These are phyloP conservation scores for Rhodocollybia butyracea DNA, from an alignment of 768 basidiomycete species.

Conservation along the genomic window DNA sequence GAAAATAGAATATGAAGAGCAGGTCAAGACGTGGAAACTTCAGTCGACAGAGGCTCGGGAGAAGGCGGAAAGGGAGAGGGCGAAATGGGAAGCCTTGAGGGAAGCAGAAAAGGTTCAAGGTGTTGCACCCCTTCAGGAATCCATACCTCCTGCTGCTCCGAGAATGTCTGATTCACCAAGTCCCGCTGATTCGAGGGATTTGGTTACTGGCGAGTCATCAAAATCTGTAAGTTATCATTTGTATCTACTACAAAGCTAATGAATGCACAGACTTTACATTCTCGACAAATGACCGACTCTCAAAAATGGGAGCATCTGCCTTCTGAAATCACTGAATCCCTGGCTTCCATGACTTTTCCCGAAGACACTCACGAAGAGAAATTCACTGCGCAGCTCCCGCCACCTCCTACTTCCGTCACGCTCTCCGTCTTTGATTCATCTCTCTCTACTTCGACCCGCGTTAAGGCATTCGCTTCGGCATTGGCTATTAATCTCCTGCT, in stretches of 20 bases:
- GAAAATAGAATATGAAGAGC: conserved; percentile 68
- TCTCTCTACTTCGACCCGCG: conserved; percentile 63
- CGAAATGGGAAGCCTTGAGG: conserved; percentile 68
- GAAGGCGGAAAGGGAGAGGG: conserved; percentile 73
- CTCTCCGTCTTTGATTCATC: conserved; percentile 68
- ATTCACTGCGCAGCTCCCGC: conserved; percentile 26
- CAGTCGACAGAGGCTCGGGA: conserved; percentile 69
- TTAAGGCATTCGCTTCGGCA: conserved; percentile 66
- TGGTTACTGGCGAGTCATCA: conserved; percentile 34
- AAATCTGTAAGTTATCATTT: conserved; percentile 24
- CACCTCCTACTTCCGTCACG: conserved; percentile 46
- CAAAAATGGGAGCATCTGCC: conserved; percentile 78
- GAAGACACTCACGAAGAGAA: conserved; percentile 47
- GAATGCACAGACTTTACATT: conserved; percentile 21
- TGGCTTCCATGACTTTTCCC: conserved; percentile 78
- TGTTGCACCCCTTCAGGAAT: conserved; percentile 14
- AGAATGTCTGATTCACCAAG: conserved; percentile 27
- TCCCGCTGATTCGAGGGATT: conserved; percentile 35
- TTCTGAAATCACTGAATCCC: conserved; percentile 58
- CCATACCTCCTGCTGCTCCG: conserved; percentile 9
- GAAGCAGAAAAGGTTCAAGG: conserved; percentile 46
- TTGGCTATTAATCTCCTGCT: conserved; percentile 81
- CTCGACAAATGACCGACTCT: conserved; percentile 37
- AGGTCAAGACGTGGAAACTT: conserved; percentile 67
- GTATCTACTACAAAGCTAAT: background rate